Base-by-base conservation (phyloP, 2,329 filamentous ascomycete genomes). In the Keithomyces neogunnii region DNA sequence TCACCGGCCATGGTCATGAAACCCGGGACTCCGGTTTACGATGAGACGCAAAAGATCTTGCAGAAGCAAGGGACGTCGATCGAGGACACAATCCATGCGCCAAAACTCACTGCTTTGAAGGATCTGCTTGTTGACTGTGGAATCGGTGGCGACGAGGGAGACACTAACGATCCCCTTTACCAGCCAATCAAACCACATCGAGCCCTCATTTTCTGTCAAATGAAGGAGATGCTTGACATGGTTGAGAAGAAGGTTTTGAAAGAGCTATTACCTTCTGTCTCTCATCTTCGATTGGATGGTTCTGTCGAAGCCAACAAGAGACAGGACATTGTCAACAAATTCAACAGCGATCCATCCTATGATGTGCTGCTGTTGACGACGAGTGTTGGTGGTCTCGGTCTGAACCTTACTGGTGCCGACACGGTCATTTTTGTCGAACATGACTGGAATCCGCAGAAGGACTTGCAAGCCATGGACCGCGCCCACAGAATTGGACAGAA, bases 141-240 rank as follows among this genome's bases (percentile, higher is more conserved):
- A 52, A 99, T 99, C 62, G 93, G 93, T 33, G 79, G 86, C 39
- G 84, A 90, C 55, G 80, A 81, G 13, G 72, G 72, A n/a, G 78
- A 81, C 48, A 69, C 72, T 1, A 80, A 73, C 49, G 80, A 83
- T 53, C 79, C 80, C 2, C 71, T 83, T 13, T 83, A 83, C 62
- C 79, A 89, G 66, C 95, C 91, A 40, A 95, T 99, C 66, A 96
- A 93, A 55, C 93, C 92, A 32, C 93, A 99, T 66, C 88, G 93
- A 44, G 95, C 93, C 0, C 81, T 99, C 31, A 87, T 99, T 59
- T 99, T 99, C 76, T 99, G 93, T 63, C 93, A 99, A 67, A 96
- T 99, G 89, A 99, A 99, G 71, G 93, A 99, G 68, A 99, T 99
- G 95, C 78, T 99, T 29, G 93, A 99, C 68, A 97, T 99, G 82